Evolutionary conservation across 2,329 filamentous ascomycete species (phyloP).

Genomic region (Aureobasidium subglaciale): DNA sequence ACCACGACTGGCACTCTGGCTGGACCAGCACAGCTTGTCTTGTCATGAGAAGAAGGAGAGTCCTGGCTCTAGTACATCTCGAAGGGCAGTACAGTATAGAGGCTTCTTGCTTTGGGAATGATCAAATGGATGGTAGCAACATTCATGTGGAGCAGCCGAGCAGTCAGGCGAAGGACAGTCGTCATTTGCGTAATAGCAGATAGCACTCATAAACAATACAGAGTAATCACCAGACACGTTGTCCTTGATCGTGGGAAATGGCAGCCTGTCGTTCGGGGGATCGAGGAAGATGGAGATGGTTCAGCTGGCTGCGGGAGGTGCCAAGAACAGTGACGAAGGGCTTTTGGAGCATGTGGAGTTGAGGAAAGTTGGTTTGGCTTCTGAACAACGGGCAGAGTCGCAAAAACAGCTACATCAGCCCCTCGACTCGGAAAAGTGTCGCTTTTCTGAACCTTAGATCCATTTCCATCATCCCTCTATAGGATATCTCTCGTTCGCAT

Average conservation of each 20-base stretch:
- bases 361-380: slow-evolving; percentile 13
- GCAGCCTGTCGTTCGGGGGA: neutral
- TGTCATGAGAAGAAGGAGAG: slow-evolving; percentile 16
- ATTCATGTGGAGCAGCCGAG: too few relatives aligned
- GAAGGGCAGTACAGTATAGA: neutral
- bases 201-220: neutral
- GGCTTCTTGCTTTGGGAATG: too few relatives aligned
- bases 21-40: slow-evolving; percentile 21
- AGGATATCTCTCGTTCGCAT: neutral
- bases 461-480: neutral
- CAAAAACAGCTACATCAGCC: slow-evolving; percentile 2
- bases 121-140: too few relatives aligned
- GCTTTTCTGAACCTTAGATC: neutral
- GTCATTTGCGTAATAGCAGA: too few relatives aligned
- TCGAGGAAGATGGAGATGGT: neutral
- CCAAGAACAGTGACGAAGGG: slow-evolving; percentile 7
- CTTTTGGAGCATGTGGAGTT: neutral
- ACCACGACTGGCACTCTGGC: slow-evolving; percentile 21
- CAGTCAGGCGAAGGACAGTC: too few relatives aligned
- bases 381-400: slow-evolving; percentile 8
- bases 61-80: neutral
- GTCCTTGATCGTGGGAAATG: neutral
- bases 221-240: neutral
- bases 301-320: neutral
- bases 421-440: neutral